Evolutionary conservation across 495 filamentous ascomycete genomes (phyloP).

Genomic region (Bacidia gigantensis): DNA sequence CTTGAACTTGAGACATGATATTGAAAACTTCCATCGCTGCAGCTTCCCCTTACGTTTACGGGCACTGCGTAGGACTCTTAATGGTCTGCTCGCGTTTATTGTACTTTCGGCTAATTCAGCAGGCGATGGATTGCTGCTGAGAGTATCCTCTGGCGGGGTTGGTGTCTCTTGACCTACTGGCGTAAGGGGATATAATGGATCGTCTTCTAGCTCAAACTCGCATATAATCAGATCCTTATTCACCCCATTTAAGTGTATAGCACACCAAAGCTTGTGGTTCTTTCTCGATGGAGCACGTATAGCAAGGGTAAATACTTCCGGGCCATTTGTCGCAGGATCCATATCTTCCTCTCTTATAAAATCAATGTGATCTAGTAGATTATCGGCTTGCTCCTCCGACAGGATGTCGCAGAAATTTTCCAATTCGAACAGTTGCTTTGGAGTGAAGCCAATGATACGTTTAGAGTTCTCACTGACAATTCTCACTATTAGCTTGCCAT

Average conservation of each 20-base stretch:
- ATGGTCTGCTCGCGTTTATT: conserved; percentile 55
- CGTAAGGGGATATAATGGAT: conserved; percentile 54
- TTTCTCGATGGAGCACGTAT: conserved; percentile 40
- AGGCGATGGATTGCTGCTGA: conserved; percentile 50
- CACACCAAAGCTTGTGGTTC: conserved; percentile 70
- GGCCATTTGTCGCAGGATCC: conserved; percentile 59
- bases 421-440: conserved; percentile 61
- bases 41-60: conserved; percentile 68
- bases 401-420: conserved; percentile 69
- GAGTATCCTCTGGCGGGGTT: conserved; percentile 56
- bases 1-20: conserved; percentile 77
- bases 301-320: conserved; percentile 73
- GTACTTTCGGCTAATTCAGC: conserved; percentile 68
- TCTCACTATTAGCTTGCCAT: conserved; percentile 55
- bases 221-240: conserved; percentile 66
- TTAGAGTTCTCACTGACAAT: conserved; percentile 80
- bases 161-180: conserved; percentile 41
- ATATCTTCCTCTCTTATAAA: conserved; percentile 70
- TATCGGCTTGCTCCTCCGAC: conserved; percentile 68
- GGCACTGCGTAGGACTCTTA: conserved; percentile 66
- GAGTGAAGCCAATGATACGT: conserved; percentile 63
- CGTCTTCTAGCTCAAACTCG: conserved; percentile 86
- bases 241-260: conserved; percentile 56
- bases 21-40: conserved; percentile 91
- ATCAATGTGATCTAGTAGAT: conserved; percentile 72